Evolutionary conservation across 371 early-diverging fungal genomes (phyloP), one percentile per base, ranked within the genome.

Genomic region (Mortierella sp.): DNA sequence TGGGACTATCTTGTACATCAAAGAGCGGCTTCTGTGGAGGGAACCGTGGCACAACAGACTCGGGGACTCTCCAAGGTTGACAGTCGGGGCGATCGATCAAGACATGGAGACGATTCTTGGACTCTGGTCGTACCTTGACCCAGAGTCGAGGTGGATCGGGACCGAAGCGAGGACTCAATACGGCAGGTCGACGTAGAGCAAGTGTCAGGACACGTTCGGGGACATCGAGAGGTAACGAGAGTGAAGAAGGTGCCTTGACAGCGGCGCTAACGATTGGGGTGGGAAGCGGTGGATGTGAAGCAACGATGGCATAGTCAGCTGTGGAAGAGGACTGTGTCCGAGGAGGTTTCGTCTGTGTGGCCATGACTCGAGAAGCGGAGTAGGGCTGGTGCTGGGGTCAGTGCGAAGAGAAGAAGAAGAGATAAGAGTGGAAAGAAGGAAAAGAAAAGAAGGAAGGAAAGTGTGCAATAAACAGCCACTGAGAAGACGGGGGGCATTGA

Each of bases 41-140:
- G 25, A 50, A 43, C 2, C 29, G 87, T 57, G 26, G 82, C 72
- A 19, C 87, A 45, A 87, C 79, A 2, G 82, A 72, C 3, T 84
- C 67, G 30, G 91, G 91, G 18, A 91, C 88, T 53, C 83, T 75
- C 61, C 67, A 84, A 55, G 87, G 88, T 53, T 82, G 81, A 4
- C 71, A 62, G 6, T 62, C 83, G 1, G 67, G 55, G 59, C 89
- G 89, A 15, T 77, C 71, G 30, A 91, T 86, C 70, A 82, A 83
- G 19, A 91, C 83, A n/a, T 75, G 74, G 12, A 88, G 75, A 57
- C 86, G n/a, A 15, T 52, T 48, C 37, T 44, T 5, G 11, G 71
- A 71, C 28, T 60, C 60, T 3, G 71, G 57, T 0, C 59, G 19
- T 30, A 64, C 1, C 6, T 37, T 50, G 60, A 71, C 59, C 23